phyloP scores from a whole-genome alignment of 2,329 filamentous ascomycete species.

The Eutypa lata region DNA sequence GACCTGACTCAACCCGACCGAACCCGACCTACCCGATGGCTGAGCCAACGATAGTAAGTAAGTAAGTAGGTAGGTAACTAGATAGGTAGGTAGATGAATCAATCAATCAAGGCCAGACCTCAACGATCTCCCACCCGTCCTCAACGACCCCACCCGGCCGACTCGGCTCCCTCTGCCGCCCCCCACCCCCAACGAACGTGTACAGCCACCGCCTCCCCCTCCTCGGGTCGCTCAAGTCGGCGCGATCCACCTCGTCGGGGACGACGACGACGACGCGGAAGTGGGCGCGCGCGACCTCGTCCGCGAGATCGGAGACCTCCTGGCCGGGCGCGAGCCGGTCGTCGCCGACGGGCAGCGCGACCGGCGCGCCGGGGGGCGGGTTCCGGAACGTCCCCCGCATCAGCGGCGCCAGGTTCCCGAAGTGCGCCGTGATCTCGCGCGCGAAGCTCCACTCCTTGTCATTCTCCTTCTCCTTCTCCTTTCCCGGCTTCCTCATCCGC shows the following conservation, averaged over 20 bases:
- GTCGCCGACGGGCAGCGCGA: slow-evolving; percentile 45
- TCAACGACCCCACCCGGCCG: slow-evolving; percentile 34
- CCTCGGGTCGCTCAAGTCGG: slow-evolving; percentile 67
- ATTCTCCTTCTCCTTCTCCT: slow-evolving; percentile 25
- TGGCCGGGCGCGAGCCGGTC: slow-evolving; percentile 50
- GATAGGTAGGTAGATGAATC: too few species aligned
- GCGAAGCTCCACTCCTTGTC: slow-evolving; percentile 69
- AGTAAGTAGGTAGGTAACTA: too few species aligned
- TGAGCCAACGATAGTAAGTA: too few species aligned
- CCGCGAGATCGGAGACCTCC: slow-evolving; percentile 67
- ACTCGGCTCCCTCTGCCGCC: slow-evolving; percentile 23
- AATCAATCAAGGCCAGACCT: slow-evolving; percentile 61
- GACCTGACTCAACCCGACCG: too few species aligned
- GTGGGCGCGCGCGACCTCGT: slow-evolving; percentile 67
- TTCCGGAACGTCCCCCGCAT: slow-evolving; percentile 78
- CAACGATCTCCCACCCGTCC: slow-evolving; percentile 62
- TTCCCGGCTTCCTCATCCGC: slow-evolving; percentile 57
- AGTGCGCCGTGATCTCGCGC: slow-evolving; percentile 78
- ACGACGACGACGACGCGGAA: slow-evolving; percentile 82
- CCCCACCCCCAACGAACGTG: slow-evolving; percentile 47
- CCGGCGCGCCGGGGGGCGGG: slow-evolving; percentile 63
- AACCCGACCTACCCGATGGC: too few species aligned
- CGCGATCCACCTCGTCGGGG: slow-evolving; percentile 72
- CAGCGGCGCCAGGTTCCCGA: slow-evolving; percentile 79
- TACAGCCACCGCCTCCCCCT: slow-evolving; percentile 65